phyloP scores from a whole-genome alignment of 2,329 filamentous ascomycete genomes.

The Aureobasidium namibiae region DNA sequence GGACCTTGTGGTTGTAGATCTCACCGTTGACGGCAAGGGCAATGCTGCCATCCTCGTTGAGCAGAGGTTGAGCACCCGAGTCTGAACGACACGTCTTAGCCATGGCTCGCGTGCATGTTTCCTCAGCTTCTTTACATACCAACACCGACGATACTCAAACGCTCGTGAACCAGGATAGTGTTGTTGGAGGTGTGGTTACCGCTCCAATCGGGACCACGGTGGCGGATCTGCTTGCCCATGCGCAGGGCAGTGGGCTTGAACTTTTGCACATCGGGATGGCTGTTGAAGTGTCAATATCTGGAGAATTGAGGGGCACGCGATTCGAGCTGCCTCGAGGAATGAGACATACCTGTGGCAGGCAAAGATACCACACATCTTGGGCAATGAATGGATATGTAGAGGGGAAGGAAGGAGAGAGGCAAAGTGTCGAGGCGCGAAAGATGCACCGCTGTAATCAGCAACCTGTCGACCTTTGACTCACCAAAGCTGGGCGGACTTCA shows the following conservation, averaged over 20 bases:
- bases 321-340: not conserved
- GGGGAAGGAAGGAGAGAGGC: not conserved
- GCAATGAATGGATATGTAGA: not conserved
- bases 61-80: slow-evolving; percentile 88
- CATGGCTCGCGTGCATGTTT: not conserved
- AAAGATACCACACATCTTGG: slow-evolving; percentile 92
- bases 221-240: slow-evolving; percentile 92
- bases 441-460: not conserved
- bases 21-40: slow-evolving; percentile 97
- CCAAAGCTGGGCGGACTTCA: not conserved
- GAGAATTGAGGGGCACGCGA: slow-evolving; percentile 18
- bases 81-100: slow-evolving; percentile 44
- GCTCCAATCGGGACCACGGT: slow-evolving; percentile 90
- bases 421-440: not conserved
- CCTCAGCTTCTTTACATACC: slow-evolving; percentile 47
- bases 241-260: slow-evolving; percentile 93
- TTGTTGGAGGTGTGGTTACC: slow-evolving; percentile 84
- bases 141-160: slow-evolving; percentile 94
- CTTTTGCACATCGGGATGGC: slow-evolving; percentile 86
- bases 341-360: slow-evolving; percentile 73
- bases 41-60: slow-evolving; percentile 82
- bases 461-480: slow-evolving; percentile 7
- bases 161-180: slow-evolving; percentile 96
- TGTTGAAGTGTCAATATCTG: slow-evolving; percentile 23
- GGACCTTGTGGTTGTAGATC: slow-evolving; percentile 97